These are phyloP conservation scores for Colletotrichum sp. DNA, from an alignment of 2,329 filamentous ascomycete species.

Conservation along the genomic window DNA sequence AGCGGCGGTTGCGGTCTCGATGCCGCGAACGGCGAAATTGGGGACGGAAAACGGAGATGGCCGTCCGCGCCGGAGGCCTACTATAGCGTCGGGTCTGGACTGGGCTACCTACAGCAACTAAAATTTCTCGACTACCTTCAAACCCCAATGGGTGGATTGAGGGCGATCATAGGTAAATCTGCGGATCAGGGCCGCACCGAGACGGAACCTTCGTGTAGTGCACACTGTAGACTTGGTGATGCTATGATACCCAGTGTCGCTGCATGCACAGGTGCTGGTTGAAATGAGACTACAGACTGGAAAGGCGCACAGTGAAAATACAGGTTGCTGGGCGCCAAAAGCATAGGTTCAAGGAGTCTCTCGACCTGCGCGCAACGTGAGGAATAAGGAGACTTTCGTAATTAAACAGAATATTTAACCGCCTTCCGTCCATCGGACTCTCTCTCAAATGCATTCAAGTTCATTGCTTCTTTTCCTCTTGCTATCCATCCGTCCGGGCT, in stretches of 20 bases:
- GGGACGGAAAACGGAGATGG: background rate
- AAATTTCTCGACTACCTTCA: background rate
- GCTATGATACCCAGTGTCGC: background rate
- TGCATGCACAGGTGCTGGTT: background rate
- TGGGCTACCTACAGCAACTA: background rate
- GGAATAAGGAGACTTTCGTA: slow-evolving; percentile 22
- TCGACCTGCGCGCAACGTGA: background rate
- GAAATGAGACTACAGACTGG: background rate
- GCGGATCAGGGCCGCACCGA: background rate
- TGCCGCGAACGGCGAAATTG: background rate
- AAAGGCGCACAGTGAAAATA: background rate
- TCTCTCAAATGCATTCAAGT: slow-evolving; percentile 23
- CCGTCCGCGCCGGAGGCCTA: background rate
- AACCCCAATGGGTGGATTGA: background rate
- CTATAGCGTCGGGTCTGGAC: background rate
- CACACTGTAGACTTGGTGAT: background rate
- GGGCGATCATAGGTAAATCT: background rate
- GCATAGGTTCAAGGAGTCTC: background rate
- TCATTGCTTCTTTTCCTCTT: slow-evolving; percentile 23
- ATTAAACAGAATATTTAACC: slow-evolving; percentile 25
- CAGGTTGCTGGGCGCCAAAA: background rate
- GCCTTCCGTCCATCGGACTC: slow-evolving; percentile 16
- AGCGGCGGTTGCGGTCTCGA: background rate
- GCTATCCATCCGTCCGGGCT: slow-evolving; percentile 20
- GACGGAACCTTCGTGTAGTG: background rate